Evolutionary conservation across 2,329 filamentous ascomycete genomes (phyloP), one percentile per base, ranked within the genome.

Genomic region (Fusarium sacchari): DNA sequence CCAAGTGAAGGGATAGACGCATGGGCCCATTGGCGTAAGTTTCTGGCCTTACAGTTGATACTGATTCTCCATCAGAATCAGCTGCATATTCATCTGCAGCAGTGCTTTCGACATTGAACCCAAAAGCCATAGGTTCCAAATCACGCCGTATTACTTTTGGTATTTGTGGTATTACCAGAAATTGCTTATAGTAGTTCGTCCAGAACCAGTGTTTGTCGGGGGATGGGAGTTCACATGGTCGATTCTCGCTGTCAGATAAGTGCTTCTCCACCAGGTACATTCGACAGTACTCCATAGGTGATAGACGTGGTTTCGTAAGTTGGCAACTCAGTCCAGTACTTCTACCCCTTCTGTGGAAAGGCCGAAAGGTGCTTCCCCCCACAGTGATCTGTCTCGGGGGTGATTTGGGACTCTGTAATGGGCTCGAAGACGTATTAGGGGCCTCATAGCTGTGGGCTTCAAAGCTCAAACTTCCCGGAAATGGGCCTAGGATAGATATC

Each of bases 271-370:
- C 65, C 39, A 83, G 75, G 52, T 81, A 82, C 11, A 79, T 71
- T 13, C 83, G 79, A 14, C 77, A 64, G 53, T 84, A 84, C 47
- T 85, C 83, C 82, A 84, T 83, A 2, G 82, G 81, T 2, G 83
- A 83, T 8, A 85, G 55, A 1, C 82, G 79, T 2, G 82, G 81
- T 26, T 69, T 60, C 9, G 56, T 69, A 26, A 83, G 46, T 26
- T 43, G 32, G 26, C 61, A 73, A 20, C 44, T 61, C 14, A 65
- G 15, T 24, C 56, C 61, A 14, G 53, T 17, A 14, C 26, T 40
- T n/a, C 52, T 18, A 17, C 57, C 67, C 24, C 42, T 47, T 49
- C 66, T 64, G 13, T 60, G 32, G 8, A 42, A 44, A 18, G 63
- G 39, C 20, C 55, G 64, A n/a, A 30, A 39, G 32, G 28, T 39